Conservation (phyloP, 768 basidiomycete genomes). For the Termitomyces sp. region DNA sequence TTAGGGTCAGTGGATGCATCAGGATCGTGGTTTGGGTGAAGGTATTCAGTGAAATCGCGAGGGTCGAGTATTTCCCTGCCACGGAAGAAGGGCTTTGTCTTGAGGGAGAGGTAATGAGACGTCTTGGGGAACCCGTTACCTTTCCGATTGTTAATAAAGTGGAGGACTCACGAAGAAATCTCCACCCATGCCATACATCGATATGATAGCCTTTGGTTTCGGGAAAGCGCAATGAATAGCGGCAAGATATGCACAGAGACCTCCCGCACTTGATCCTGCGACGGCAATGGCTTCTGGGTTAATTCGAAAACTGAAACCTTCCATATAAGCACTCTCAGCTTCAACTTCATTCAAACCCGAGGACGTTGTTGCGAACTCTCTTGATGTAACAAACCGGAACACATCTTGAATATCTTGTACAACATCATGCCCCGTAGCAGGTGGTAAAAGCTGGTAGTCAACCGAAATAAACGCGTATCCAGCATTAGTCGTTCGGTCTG, state of each 20-base stretch:
- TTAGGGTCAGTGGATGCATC: neutral
- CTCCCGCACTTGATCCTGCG: conserved; percentile 56
- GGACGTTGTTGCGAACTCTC: conserved; percentile 14
- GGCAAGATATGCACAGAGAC: conserved; percentile 57
- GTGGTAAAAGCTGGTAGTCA: conserved; percentile 56
- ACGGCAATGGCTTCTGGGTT: conserved; percentile 42
- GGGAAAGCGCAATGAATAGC: conserved; percentile 43
- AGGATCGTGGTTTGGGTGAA: conserved; percentile 33
- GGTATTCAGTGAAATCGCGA: conserved; percentile 34
- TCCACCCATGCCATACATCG: conserved; percentile 62
- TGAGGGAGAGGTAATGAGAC: conserved; percentile 43
- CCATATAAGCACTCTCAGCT: neutral
- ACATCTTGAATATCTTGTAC: conserved; percentile 52
- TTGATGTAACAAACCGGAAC: conserved; percentile 37
- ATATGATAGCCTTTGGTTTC: conserved; percentile 47
- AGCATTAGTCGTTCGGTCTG: conserved; percentile 40
- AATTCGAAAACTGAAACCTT: conserved; percentile 23
- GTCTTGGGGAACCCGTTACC: conserved; percentile 27
- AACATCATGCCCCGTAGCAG: conserved; percentile 50
- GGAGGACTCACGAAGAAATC: conserved; percentile 37
- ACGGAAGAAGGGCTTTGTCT: conserved; percentile 44
- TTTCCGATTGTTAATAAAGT: neutral
- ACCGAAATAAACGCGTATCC: conserved; percentile 57
- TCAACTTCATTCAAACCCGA: neutral
- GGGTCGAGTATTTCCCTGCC: conserved; percentile 53